Evolutionary conservation across 2,329 filamentous ascomycete species (phyloP), one percentile per base, ranked within the genome.

Genomic region (Trichoderma pleuroti): DNA sequence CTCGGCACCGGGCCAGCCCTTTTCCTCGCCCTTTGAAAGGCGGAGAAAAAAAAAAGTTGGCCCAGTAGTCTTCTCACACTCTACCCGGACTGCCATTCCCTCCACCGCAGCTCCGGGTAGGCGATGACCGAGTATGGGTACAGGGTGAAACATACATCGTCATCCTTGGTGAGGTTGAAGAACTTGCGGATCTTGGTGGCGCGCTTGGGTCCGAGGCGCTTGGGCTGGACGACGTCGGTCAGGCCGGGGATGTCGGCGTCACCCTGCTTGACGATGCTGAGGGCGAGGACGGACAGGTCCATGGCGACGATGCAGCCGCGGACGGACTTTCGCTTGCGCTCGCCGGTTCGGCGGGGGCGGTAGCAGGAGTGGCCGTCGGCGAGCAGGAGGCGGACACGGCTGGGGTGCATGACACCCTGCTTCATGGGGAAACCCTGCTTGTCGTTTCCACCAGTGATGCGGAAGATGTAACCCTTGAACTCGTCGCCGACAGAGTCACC

Each of bases 371-470:
- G 96, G 84, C 96, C 96, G 71, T 97, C 94, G 83, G 92, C 83
- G 82, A 99, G 93, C 81, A 99, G 92, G 78, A 99, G 94, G 79
- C 93, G 92, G 87, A 98, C 96, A 96, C 96, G 96, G 84, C 93
- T 96, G 81, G 96, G 94, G 86, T 97, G 93, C 90, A 99, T 95
- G 84, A 97, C 93, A 90, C 96, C 96, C 92, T 99, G 97, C 94
- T 99, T 99, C 96, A 99, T 99, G 80, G 96, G 96, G 91, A 99
- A 99, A 88, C 96, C 96, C 90, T 99, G 97, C 93, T 99, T 99
- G 93, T 99, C 96, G 92, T 99, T 99, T 84, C 97, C 96, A 82
- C 96, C 97, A 81, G 96, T 99, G 88, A 99, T 98, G 84, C 91
- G 92, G 92, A 99, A 94, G 88, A 99, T 91, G 90, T 99, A 99